A percentile compares a stretch with the other conserved stretches of the same genome.
phyloP scores from a whole-genome alignment of 805 yeast genomes.

The Maudiozyma turicensis region DNA sequence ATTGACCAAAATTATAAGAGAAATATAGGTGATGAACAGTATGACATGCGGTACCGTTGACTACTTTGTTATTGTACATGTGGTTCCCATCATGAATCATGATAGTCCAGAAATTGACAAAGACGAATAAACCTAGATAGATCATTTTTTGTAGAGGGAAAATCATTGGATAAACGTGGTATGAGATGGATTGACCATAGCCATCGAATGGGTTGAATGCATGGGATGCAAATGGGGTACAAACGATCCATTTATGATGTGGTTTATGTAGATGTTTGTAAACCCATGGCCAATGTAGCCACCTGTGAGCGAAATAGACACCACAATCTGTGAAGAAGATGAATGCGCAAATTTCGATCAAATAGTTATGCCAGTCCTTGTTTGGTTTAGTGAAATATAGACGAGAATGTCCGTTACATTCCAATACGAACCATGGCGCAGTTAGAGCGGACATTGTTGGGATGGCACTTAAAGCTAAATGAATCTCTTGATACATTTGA shows the following conservation, averaged over 20 bases:
- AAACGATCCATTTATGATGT: slow-evolving; percentile 98
- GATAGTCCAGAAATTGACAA: slow-evolving; percentile 96
- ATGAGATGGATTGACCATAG: slow-evolving; percentile 83
- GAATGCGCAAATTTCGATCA: slow-evolving; percentile 65
- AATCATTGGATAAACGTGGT: slow-evolving; percentile 82
- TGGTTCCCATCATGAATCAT: slow-evolving; percentile 98
- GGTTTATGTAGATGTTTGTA: slow-evolving; percentile 90
- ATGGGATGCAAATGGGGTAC: slow-evolving; percentile 96
- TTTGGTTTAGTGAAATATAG: slow-evolving; percentile 54
- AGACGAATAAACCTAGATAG: slow-evolving; percentile 72
- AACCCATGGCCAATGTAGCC: slow-evolving; percentile 85
- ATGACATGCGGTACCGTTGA: slow-evolving; percentile 98
- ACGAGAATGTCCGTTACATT: slow-evolving; percentile 72
- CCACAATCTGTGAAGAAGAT: slow-evolving; percentile 91
- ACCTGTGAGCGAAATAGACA: slow-evolving; percentile 83
- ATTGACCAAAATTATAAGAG: slow-evolving; percentile 97
- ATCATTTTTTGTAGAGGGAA: slow-evolving; percentile 88
- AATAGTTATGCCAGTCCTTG: slow-evolving; percentile 59
- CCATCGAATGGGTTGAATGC: slow-evolving; percentile 99
- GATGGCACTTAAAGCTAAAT: slow-evolving; percentile 68
- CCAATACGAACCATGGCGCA: slow-evolving; percentile 81
- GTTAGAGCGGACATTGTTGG: slow-evolving; percentile 85
- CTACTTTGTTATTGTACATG: slow-evolving; percentile 82
- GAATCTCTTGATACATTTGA: slow-evolving; percentile 78
- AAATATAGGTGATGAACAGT: slow-evolving; percentile 94